These are phyloP conservation scores for Phytopythium sindhum DNA, from an alignment of 352 stramenopile genomes.

Conservation along the genomic window DNA sequence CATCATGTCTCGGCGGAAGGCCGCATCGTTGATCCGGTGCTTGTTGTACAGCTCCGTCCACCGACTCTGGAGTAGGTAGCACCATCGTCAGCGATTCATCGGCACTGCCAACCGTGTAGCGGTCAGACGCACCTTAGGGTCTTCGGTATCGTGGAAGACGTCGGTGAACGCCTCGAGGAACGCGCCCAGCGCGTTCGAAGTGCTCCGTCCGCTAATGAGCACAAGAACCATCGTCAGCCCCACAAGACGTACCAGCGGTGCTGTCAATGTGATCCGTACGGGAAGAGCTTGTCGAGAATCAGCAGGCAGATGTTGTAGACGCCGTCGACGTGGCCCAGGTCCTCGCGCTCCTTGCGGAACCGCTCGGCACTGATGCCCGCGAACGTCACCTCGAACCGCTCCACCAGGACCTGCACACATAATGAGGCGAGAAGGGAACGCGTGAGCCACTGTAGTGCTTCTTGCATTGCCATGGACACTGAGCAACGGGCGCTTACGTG, in stretches of 20 bases:
- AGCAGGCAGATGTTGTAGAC: conserved; percentile 49
- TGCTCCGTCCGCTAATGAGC: background rate
- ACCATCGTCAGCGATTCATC: background rate
- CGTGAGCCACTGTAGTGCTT: too few species aligned
- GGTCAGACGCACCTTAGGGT: conserved; percentile 45
- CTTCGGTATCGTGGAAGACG: conserved; percentile 47
- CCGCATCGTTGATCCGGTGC: conserved; percentile 33
- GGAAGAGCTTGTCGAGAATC: conserved; percentile 41
- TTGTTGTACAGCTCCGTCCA: conserved; percentile 50
- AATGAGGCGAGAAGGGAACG: background rate
- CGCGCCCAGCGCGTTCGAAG: background rate
- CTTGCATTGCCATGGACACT: background rate
- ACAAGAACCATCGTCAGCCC: background rate
- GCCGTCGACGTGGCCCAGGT: conserved; percentile 53
- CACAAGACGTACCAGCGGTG: background rate
- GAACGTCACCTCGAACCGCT: conserved; percentile 56
- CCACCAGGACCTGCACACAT: conserved; percentile 43
- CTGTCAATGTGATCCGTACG: conserved; percentile 19
- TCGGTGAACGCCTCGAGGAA: conserved; percentile 47
- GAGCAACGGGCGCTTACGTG: conserved; percentile 32
- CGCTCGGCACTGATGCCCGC: conserved; percentile 45
- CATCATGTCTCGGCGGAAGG: conserved; percentile 74
- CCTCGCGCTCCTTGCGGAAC: conserved; percentile 71
- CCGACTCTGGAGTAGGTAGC: conserved; percentile 20
- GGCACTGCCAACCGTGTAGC: background rate